Base-by-base conservation (phyloP, 345 rosid species). In the Populus ilicifolia region DNA sequence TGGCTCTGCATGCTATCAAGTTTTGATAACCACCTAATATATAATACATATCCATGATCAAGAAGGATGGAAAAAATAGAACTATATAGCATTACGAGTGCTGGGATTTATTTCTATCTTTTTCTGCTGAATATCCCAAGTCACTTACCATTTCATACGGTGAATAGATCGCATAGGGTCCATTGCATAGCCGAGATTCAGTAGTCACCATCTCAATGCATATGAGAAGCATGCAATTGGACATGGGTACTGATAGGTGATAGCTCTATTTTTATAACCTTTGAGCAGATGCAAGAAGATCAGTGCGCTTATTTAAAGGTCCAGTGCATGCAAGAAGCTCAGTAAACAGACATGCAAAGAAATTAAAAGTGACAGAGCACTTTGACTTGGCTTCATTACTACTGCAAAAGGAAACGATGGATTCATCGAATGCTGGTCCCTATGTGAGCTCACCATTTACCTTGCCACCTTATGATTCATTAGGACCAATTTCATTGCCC, bases 381-480 rank as follows among this genome's bases (percentile, higher is more conserved):
- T 72, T 85, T 72, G 75, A 87, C 78, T 87, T 85, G 81, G 81
- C 63, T 79, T 87, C 80, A 75, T 85, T 79, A 79, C 79, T 70
- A 84, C 85, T 80, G 81, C 74, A 82, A 27, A 75, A 46, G 67
- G 77, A 89, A 76, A 85, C 90, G 18, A 78, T 81, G 77, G 90
- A 82, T 43, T 73, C 84, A 78, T 71, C 85, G 21, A 90, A 87
- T 52, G 71, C 89, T 21, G 77, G 83, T 76, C 88, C 94, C 20
- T 82, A 87, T 39, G 88, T 90, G 21, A 84, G 86, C 71, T 85
- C 97, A 35, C 90, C 91, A 23, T 87, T 86, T 74, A 74, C 87
- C 75, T 72, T 90, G 72, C 87, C 93, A 43, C 92, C 97, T 16
- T 83, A 83, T 50, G 93, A 87, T 33, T 84, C 92, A 13, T 80